Evolutionary conservation across 1,284 basidiomycete species (phyloP).

Genomic region (Meripilus lineatus): DNA sequence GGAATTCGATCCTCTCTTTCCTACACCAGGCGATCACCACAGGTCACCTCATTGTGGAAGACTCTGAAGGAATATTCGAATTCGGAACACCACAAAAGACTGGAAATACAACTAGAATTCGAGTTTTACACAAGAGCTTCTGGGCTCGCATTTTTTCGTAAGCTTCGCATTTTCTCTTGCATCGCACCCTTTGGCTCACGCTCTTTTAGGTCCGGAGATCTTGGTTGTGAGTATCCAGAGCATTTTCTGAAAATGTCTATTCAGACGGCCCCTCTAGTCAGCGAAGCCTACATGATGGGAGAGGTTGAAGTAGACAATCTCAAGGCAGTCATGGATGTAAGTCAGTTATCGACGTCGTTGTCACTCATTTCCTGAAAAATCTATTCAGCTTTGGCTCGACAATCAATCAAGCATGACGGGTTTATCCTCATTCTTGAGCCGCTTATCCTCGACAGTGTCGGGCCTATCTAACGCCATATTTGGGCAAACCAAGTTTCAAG

Average conservation of each 20-base stretch:
- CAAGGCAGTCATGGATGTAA: conserved; percentile 72
- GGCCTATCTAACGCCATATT: conserved; percentile 75
- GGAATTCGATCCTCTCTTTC: conserved; percentile 56
- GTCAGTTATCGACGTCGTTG: conserved; percentile 25
- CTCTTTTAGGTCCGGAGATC: conserved; percentile 52
- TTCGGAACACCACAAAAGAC: conserved; percentile 52
- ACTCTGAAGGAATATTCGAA: conserved; percentile 49
- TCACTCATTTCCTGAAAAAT: neutral
- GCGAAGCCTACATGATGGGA: conserved; percentile 86
- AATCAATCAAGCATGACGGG: conserved; percentile 70
- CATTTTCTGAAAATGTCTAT: conserved; percentile 7
- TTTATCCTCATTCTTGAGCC: conserved; percentile 61
- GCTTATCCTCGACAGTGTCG: conserved; percentile 64
- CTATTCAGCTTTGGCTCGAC: conserved; percentile 76
- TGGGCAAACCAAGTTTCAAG: conserved; percentile 74
- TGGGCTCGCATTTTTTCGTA: conserved; percentile 75
- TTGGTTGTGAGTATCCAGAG: conserved; percentile 54
- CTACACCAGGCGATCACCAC: conserved; percentile 52
- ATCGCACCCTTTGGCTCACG: too few relatives aligned
- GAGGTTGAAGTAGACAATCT: conserved; percentile 74
- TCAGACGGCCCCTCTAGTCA: conserved; percentile 43
- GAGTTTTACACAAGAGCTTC: conserved; percentile 68
- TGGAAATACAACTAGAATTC: conserved; percentile 56
- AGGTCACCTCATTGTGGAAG: conserved; percentile 60
- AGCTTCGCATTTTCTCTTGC: conserved; percentile 23